Evolutionary conservation across 345 rosid species (phyloP), one percentile per base, ranked within the genome.

Genomic region (Streptanthus diversifolius): DNA sequence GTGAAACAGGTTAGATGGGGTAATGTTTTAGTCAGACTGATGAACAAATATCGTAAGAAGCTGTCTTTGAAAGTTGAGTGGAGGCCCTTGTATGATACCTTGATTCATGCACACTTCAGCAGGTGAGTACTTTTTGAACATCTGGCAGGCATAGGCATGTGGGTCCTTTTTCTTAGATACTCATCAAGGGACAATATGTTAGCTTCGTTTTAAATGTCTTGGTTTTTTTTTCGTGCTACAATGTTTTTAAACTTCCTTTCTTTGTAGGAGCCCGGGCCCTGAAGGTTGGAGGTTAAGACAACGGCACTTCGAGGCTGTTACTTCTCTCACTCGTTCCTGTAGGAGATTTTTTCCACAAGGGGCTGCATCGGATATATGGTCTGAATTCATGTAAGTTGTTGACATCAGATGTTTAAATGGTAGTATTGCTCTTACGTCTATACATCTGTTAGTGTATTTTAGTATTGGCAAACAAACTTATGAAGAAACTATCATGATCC

Each of bases 251-350:
- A 17, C n/a, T 11, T 56, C n/a, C 68, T 39, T 33, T 57, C 22
- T 54, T 63, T 72, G 32, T 82, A 93, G 98, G 87, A 91, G 86
- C 78, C 89, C 87, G 60, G 97, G 99, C 52, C 99, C 99, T 11
- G 97, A 95, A 72, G 99, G 99, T 51, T 91, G 97, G 96, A 85
- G 93, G 78, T 78, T 95, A 84, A 85, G 97, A 81, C 99, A 95
- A 52, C 79, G 93, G 22, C 99, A 95, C 77, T 95, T 95, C 79
- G 89, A 80, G 83, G 75, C 95, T 40, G 86, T 91, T 21, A 87
- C 93, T 68, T 89, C 95, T 14, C 99, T 95, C 75, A 88, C 85
- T 83, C 83, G 90, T 73, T 95, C 93, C 14, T 87, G 90, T 82
- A 83, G 95, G 73, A 86, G 87, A 69, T 89, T 89, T 84, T 95